Conservation (phyloP, 108 stramenopile species). For the Conticribra weissflogii region DNA sequence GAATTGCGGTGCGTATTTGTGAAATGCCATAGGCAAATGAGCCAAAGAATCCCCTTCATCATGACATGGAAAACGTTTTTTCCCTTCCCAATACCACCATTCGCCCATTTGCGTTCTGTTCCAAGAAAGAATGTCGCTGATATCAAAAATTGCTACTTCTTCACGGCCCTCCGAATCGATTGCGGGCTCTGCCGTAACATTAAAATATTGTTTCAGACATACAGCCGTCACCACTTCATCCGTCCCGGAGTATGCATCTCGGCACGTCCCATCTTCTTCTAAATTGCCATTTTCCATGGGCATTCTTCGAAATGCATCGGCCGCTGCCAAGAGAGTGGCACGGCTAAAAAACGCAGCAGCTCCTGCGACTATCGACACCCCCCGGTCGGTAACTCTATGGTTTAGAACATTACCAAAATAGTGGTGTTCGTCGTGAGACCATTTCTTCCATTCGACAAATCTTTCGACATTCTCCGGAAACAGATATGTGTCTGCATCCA, state of each 20-base stretch:
- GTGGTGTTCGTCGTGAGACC: slow-evolving; percentile 38
- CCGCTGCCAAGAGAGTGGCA: slow-evolving; percentile 28
- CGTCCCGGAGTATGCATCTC: slow-evolving; percentile 41
- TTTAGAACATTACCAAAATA: slow-evolving; percentile 49
- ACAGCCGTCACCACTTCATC: slow-evolving; percentile 43
- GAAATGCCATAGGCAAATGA: slow-evolving; percentile 41
- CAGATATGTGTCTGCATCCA: slow-evolving; percentile 43
- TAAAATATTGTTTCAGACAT: slow-evolving; percentile 29
- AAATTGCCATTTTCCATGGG: slow-evolving; percentile 34
- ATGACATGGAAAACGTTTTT: slow-evolving; percentile 28
- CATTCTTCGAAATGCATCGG: slow-evolving; percentile 34
- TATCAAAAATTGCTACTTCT: slow-evolving; percentile 18
- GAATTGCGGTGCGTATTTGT: slow-evolving; percentile 11
- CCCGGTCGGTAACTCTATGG: slow-evolving; percentile 28
- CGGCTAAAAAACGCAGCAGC: slow-evolving; percentile 40
- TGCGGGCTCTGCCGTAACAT: slow-evolving; percentile 27
- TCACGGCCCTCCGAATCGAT: slow-evolving; percentile 34
- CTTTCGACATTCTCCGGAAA: slow-evolving; percentile 40
- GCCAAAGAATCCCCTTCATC: slow-evolving; percentile 33
- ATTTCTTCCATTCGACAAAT: slow-evolving; percentile 25
- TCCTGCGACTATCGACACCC: slow-evolving; percentile 41
- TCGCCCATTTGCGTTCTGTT: slow-evolving; percentile 38
- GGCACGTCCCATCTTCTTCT: slow-evolving; percentile 48
- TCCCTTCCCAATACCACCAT: slow-evolving; percentile 47
- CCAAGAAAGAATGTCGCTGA: slow-evolving; percentile 14